Conservation (phyloP, 2,329 filamentous ascomycete species). For the Sodiomyces alkalinus region DNA sequence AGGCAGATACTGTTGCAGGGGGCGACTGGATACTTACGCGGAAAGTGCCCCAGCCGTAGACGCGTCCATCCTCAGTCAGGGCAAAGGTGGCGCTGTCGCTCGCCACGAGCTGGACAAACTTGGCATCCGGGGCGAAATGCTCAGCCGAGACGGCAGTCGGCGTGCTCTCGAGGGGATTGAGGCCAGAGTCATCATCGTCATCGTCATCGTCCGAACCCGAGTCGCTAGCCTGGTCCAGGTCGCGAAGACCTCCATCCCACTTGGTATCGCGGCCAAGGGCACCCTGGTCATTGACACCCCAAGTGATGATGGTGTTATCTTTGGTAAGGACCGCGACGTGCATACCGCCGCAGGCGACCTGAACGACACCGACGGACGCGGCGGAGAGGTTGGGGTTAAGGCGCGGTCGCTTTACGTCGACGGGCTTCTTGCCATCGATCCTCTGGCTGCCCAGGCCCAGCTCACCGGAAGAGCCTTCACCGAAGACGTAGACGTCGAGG, state of each 20-base stretch:
- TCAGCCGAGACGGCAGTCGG: conserved; percentile 45
- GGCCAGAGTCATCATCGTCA: conserved; percentile 43
- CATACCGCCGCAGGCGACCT: conserved; percentile 69
- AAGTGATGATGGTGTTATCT: conserved; percentile 70
- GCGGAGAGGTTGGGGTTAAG: conserved; percentile 45
- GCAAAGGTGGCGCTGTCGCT: conserved; percentile 64
- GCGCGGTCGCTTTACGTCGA: conserved; percentile 62
- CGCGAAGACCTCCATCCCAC: conserved; percentile 48
- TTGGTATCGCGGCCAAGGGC: conserved; percentile 60
- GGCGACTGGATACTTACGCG: conserved; percentile 17
- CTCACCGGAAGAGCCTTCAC: conserved; percentile 67
- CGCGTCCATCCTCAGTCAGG: conserved; percentile 56
- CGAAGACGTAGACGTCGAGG: conserved; percentile 67
- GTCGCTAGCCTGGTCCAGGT: conserved; percentile 31
- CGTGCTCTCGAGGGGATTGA: conserved; percentile 60
- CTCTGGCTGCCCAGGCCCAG: conserved; percentile 62
- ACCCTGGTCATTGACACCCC: conserved; percentile 79
- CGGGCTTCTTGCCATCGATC: conserved; percentile 39
- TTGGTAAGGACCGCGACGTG: conserved; percentile 62
- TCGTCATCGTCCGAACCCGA: conserved; percentile 29
- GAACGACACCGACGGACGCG: conserved; percentile 49
- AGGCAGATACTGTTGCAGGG: not conserved
- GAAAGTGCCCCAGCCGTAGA: conserved; percentile 80
- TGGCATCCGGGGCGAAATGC: conserved; percentile 43
- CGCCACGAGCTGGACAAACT: conserved; percentile 51